These are phyloP conservation scores for Linum tenue DNA, from an alignment of 345 rosid genomes.

Conservation along the genomic window DNA sequence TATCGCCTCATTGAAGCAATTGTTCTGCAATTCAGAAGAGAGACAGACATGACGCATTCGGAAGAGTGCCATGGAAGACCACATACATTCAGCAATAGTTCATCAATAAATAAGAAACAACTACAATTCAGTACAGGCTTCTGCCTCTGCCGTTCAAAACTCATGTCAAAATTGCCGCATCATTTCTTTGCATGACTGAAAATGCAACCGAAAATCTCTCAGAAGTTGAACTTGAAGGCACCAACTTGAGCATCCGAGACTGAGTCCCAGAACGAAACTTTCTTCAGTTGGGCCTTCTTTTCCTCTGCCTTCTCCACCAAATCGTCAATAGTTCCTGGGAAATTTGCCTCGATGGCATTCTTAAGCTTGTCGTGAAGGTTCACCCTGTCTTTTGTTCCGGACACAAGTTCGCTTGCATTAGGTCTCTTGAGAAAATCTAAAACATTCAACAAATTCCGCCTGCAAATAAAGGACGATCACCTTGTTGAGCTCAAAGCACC, in stretches of 20 bases:
- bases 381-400: constrained; percentile 76
- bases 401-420: constrained; percentile 69
- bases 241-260: constrained; percentile 58
- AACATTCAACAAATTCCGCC: constrained; percentile 82
- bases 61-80: too few species aligned
- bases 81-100: too few species aligned
- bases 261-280: constrained; percentile 75
- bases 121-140: too few species aligned
- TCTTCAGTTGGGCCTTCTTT: constrained; percentile 39
- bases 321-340: constrained; percentile 54
- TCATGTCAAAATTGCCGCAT: too few species aligned
- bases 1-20: constrained; percentile 36
- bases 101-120: too few species aligned
- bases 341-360: constrained; percentile 50
- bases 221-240: constrained; percentile 72
- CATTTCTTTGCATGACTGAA: too few species aligned
- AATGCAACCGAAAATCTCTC: neutral
- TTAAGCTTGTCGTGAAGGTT: constrained; percentile 67
- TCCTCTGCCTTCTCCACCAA: constrained; percentile 49
- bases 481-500: neutral
- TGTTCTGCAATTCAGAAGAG: constrained; percentile 15
- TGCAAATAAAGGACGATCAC: constrained; percentile 22
- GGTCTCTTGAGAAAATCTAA: constrained; percentile 81
- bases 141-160: too few species aligned
- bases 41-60: too few species aligned